phyloP scores from a whole-genome alignment of 2,329 filamentous ascomycete species.

The Aspergillus texensis region DNA sequence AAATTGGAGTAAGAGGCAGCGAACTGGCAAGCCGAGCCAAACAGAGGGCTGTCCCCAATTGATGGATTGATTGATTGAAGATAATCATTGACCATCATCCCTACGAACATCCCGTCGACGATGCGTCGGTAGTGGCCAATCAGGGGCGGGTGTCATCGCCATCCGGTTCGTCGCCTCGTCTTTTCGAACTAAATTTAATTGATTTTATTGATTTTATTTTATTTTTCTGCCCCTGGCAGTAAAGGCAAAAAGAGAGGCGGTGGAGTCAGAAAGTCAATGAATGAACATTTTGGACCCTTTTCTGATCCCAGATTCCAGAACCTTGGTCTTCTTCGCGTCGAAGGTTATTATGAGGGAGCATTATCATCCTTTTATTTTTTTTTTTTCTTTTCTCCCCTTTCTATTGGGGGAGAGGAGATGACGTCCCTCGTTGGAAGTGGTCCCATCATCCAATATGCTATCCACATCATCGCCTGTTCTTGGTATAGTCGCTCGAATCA shows the following conservation, averaged over 20 bases:
- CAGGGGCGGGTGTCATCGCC: neutral
- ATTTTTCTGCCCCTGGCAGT: conserved; percentile 19
- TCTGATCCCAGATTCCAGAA: conserved; percentile 15
- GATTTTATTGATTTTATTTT: conserved; percentile 3
- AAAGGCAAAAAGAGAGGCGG: conserved; percentile 1
- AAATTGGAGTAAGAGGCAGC: neutral
- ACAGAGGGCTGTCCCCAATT: neutral
- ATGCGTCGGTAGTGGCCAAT: neutral
- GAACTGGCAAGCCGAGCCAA: neutral
- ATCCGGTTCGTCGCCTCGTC: conserved; percentile 27
- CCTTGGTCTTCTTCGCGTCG: neutral
- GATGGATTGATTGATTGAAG: neutral
- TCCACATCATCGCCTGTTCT: conserved; percentile 3
- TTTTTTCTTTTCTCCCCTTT: no score
- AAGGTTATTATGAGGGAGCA: neutral
- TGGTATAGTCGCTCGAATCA: conserved; percentile 6
- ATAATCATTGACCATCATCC: conserved; percentile 9
- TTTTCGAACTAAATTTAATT: conserved; percentile 11
- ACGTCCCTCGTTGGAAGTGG: conserved; percentile 1
- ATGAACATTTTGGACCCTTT: neutral
- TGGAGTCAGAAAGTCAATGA: conserved; percentile 7
- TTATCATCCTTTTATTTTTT: neutral
- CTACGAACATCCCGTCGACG: conserved; percentile 7
- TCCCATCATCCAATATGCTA: conserved; percentile 1
- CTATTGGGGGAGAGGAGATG: neutral